Evolutionary conservation across 2,329 filamentous ascomycete genomes (phyloP), one percentile per base, ranked within the genome.

Genomic region (Talaromyces sp.): DNA sequence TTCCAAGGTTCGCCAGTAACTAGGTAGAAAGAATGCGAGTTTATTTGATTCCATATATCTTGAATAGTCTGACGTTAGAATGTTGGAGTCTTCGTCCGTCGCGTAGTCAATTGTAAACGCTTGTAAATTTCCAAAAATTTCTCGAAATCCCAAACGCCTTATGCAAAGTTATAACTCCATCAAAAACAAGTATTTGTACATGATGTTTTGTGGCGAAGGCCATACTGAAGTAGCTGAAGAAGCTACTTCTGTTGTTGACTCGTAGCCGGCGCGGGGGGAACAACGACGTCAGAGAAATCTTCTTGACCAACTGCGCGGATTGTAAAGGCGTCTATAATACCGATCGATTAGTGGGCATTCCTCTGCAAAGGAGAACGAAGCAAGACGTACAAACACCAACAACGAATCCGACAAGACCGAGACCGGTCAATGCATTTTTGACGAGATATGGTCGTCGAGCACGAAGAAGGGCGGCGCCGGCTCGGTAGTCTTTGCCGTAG

Each of bases 211-310:
- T 17, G n/a, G 35, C 2, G 21, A 39, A 21, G 2, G 17, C 25
- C 7, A 7, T 4, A 28, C 7, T 4, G 11, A 17, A 33, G 43
- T 19, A 41, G 39, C 35, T 13, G 15, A 17, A 15, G 36, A 39
- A 15, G 19, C 45, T 48, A 48, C 33, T 48, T 48, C 25, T 48
- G 45, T 37, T 40, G 35, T 41, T 56, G 43, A 11, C 35, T 40
- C 11, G 35, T 17, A 40, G 41, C 33, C 15, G 54, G 87, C 54
- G 82, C 79, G 71, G 90, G 89, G 28, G 94, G 94, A 37, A 97
- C 87, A 71, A 91, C 87, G 66, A 97, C 92, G 71, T 99, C 94
- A 59, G 92, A 89, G 77, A 99, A 99, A 65, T 97, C 90, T 74
- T 97, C 94, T 76, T 97, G 94, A 43, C 93, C 91, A 69, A 99